Conservation (phyloP, 148 eudicot species). For the Hydrangea macrophylla region DNA sequence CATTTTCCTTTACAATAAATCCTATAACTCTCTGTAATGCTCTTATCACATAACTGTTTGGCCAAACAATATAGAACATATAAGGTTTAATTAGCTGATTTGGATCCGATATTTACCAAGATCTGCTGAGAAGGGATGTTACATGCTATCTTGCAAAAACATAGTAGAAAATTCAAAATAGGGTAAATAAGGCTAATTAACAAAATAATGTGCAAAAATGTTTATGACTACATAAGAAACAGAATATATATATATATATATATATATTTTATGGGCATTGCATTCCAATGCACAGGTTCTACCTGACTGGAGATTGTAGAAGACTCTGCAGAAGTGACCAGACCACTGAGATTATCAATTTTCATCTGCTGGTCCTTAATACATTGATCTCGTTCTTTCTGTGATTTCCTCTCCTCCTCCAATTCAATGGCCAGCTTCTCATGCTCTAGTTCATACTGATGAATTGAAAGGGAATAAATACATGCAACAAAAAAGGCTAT, state of each 20-base stretch:
- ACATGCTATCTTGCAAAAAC: not conserved
- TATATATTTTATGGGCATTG: not conserved
- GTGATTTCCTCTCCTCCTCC: slow-evolving; percentile 87
- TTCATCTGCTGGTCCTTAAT: slow-evolving; percentile 72
- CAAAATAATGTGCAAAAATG: not conserved
- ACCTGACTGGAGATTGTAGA: slow-evolving; percentile 48
- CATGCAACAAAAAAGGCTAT: not conserved
- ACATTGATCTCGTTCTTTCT: slow-evolving; percentile 66
- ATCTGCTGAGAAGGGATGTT: not conserved
- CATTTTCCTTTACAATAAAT: not conserved
- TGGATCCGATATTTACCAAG: not conserved
- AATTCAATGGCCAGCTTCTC: slow-evolving; percentile 87
- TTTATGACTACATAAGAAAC: not conserved
- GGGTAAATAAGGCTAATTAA: slow-evolving; percentile 6
- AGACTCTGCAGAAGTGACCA: slow-evolving; percentile 42
- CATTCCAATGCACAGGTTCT: slow-evolving; percentile 10
- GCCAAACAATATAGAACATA: not conserved
- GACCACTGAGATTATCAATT: slow-evolving; percentile 54
- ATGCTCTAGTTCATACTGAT: slow-evolving; percentile 81
- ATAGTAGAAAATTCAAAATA: not conserved
- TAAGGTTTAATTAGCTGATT: not conserved
- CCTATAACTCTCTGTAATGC: not conserved
- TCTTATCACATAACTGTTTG: not conserved
- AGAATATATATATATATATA: too few species aligned
- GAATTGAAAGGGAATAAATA: slow-evolving; percentile 7